Percentiles rank a stretch among this genome's conserved stretches.
phyloP scores from a whole-genome alignment of 805 yeast species.

The Suhomyces sp. region DNA sequence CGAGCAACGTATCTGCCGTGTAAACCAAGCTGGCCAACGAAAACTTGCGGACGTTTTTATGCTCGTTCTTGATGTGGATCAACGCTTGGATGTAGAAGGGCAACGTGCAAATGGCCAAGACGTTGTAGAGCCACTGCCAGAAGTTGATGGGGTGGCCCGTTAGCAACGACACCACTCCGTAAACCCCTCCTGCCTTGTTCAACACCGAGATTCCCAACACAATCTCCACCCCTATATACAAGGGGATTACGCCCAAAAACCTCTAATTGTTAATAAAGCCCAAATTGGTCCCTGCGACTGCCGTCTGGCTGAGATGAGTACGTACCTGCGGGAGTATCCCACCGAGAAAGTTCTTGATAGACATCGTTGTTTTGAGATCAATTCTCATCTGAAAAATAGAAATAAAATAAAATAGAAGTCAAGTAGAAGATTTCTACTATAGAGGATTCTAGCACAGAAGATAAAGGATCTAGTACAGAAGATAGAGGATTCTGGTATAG shows the following conservation, averaged over 20 bases:
- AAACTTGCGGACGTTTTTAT: conserved; percentile 57
- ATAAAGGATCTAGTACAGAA: too few species aligned
- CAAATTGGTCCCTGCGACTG: too few species aligned
- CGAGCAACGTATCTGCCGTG: conserved; percentile 62
- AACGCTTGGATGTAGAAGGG: conserved; percentile 67
- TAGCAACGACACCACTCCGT: conserved; percentile 79
- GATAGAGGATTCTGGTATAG: too few species aligned
- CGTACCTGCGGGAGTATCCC: neutral
- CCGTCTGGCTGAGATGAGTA: neutral
- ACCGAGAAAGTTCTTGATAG: neutral
- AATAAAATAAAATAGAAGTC: too few species aligned
- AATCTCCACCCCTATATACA: conserved; percentile 84
- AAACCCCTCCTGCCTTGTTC: conserved; percentile 86
- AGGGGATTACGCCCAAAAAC: conserved; percentile 70
- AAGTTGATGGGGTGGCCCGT: conserved; percentile 86
- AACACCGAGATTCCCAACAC: conserved; percentile 71
- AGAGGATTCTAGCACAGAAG: too few species aligned
- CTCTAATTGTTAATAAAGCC: conserved; percentile 29
- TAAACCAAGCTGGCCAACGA: conserved; percentile 65
- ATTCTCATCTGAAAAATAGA: conserved; percentile 1
- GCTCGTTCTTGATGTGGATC: conserved; percentile 29
- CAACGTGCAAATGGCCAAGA: conserved; percentile 58
- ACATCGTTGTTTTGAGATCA: neutral
- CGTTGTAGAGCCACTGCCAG: conserved; percentile 78
- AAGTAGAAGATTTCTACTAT: too few species aligned